Evolutionary conservation across 345 rosid genomes (phyloP).

Genomic region (Geranium rotundifolium): DNA sequence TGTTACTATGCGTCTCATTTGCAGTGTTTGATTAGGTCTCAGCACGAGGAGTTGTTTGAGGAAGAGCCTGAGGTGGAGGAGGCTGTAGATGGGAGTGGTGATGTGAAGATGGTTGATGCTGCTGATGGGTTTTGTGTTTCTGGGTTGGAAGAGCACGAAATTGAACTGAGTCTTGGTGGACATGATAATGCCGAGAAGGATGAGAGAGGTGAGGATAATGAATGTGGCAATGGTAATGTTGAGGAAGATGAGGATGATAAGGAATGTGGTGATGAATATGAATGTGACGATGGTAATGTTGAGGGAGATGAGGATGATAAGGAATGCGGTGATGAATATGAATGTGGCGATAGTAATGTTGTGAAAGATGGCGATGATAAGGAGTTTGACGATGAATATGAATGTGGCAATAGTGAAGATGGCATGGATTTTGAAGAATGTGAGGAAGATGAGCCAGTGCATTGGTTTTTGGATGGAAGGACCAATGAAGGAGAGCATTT

Average conservation of each 20-base stretch:
- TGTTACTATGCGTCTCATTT: slow-evolving; percentile 85
- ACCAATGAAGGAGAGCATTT: slow-evolving; percentile 20
- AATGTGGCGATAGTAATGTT: background rate
- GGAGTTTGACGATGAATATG: no score
- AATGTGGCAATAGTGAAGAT: background rate
- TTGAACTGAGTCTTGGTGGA: background rate
- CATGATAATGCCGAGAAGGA: slow-evolving; percentile 1
- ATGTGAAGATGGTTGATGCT: slow-evolving; percentile 28
- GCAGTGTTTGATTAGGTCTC: slow-evolving; percentile 59
- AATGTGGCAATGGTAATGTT: background rate
- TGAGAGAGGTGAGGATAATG: slow-evolving; percentile 4
- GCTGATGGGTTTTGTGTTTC: slow-evolving; percentile 18
- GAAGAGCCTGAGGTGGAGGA: slow-evolving; percentile 22
- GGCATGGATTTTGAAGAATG: slow-evolving; percentile 35
- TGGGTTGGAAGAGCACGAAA: slow-evolving; percentile 41
- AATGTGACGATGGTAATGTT: background rate
- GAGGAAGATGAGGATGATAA: background rate
- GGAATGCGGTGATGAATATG: slow-evolving; percentile 1
- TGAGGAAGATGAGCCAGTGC: slow-evolving; percentile 25
- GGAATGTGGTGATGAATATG: slow-evolving; percentile 1
- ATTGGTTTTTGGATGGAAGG: slow-evolving; percentile 32
- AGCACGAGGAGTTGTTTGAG: slow-evolving; percentile 31
- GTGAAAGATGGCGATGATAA: no score
- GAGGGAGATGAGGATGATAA: background rate
- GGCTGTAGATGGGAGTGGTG: slow-evolving; percentile 19